These are phyloP conservation scores for Eucalyptus curtisii DNA, from an alignment of 345 rosid genomes.

Conservation along the genomic window DNA sequence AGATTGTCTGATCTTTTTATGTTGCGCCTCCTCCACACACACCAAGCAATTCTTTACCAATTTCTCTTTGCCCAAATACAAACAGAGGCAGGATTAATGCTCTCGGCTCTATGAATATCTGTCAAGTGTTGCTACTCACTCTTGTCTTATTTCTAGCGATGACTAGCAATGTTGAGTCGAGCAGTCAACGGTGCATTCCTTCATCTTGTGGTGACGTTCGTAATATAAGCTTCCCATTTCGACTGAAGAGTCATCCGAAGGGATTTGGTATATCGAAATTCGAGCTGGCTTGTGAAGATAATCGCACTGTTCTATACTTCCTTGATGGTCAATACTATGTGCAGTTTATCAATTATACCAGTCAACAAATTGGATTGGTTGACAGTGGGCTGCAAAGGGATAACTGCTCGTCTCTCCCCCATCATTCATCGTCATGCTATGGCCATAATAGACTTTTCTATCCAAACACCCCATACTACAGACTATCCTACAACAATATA, in stretches of 20 bases:
- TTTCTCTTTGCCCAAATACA: background rate
- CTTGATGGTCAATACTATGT: background rate
- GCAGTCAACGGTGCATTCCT: fast-evolving
- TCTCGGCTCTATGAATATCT: background rate
- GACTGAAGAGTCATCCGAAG: fast-evolving
- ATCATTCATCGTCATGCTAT: too few relatives aligned
- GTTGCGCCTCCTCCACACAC: background rate
- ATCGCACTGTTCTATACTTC: fast-evolving
- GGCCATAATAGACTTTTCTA: too few relatives aligned
- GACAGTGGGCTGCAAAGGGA: background rate
- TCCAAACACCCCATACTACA: too few relatives aligned
- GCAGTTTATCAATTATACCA: background rate
- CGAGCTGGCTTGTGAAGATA: background rate
- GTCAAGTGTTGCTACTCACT: too few relatives aligned
- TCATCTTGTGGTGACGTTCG: background rate
- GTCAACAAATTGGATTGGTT: fast-evolving
- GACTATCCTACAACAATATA: too few relatives aligned
- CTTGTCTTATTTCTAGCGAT: background rate
- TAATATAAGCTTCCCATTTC: background rate
- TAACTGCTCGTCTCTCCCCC: too few relatives aligned
- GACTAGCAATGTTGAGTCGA: background rate
- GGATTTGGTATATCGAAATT: too few relatives aligned
- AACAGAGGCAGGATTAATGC: background rate
- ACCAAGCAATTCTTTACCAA: background rate
- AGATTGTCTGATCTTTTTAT: too few relatives aligned